A percentile compares a stretch with the other conserved stretches of the same genome.
These are phyloP conservation scores for Suhomyces vadensis DNA, from an alignment of 805 yeast genomes.

Conservation along the genomic window DNA sequence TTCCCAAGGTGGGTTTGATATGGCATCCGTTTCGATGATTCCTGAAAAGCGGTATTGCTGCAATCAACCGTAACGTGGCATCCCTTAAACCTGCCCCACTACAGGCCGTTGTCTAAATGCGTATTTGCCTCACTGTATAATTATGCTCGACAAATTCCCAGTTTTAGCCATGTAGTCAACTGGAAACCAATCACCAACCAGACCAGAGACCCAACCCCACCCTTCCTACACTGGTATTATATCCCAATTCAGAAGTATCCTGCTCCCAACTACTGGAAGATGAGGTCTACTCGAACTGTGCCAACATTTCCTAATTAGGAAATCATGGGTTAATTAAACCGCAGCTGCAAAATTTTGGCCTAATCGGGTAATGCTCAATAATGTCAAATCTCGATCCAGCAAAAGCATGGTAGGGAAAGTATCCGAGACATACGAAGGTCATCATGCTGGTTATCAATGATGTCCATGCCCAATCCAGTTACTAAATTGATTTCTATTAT, in stretches of 20 bases:
- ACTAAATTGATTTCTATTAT: not conserved
- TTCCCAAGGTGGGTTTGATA: too few species aligned
- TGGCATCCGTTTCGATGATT: too few species aligned
- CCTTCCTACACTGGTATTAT: not conserved
- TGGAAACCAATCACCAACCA: not conserved
- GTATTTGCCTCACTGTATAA: not conserved
- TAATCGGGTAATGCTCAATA: slow-evolving; percentile 10
- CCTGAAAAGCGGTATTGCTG: too few species aligned
- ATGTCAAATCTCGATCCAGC: slow-evolving; percentile 3
- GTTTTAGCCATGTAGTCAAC: not conserved
- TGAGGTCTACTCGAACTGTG: not conserved
- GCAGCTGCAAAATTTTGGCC: slow-evolving; percentile 11
- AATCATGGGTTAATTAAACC: slow-evolving; percentile 2
- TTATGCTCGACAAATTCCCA: not conserved
- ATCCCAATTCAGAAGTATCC: not conserved
- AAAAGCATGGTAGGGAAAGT: not conserved
- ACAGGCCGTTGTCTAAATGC: not conserved
- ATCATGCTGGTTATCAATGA: not conserved
- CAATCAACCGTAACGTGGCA: too few species aligned
- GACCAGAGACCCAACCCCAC: not conserved
- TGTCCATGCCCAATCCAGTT: too few species aligned
- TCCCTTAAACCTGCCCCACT: slow-evolving; percentile 1
- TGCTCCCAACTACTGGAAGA: not conserved
- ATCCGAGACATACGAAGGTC: not conserved
- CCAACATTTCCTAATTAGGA: slow-evolving; percentile 11